A percentile compares a stretch with the other conserved stretches of the same genome.
Evolutionary conservation across 1,284 basidiomycete genomes (phyloP).

Genomic region (Irpex lacteus): DNA sequence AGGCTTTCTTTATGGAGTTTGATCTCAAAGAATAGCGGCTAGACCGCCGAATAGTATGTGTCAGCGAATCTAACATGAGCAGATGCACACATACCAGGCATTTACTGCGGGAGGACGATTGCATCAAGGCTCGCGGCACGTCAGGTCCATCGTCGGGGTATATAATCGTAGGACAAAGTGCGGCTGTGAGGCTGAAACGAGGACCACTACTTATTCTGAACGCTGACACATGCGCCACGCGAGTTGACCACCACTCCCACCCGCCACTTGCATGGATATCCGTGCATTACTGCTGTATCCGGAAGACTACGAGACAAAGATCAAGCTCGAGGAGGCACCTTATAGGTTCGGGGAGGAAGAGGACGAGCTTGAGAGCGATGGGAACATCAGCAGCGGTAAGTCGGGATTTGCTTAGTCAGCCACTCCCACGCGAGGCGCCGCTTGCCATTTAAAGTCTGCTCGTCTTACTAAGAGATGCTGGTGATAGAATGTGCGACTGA

Average conservation of each 20-base stretch:
- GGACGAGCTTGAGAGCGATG: neutral
- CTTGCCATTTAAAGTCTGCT: neutral
- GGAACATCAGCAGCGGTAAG: neutral
- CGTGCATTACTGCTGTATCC: neutral
- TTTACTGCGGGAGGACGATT: too few species aligned
- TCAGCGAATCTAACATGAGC: neutral
- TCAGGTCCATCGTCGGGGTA: too few species aligned
- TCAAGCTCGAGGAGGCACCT: neutral
- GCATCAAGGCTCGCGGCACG: too few species aligned
- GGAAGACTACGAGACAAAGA: neutral
- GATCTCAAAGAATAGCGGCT: neutral
- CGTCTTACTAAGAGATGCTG: constrained; percentile 3
- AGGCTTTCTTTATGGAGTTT: neutral
- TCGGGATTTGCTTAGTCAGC: neutral
- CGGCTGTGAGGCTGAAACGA: too few species aligned
- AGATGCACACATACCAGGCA: too few species aligned
- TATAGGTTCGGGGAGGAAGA: neutral
- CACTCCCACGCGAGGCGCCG: neutral
- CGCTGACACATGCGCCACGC: too few species aligned
- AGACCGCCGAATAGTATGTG: neutral
- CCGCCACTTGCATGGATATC: neutral
- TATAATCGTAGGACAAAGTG: too few species aligned
- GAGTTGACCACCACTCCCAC: too few species aligned
- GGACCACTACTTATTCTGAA: too few species aligned
- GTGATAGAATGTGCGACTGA: constrained; percentile 2